phyloP scores from a whole-genome alignment of 441 rosid genomes.

The Gossypium laxum region DNA sequence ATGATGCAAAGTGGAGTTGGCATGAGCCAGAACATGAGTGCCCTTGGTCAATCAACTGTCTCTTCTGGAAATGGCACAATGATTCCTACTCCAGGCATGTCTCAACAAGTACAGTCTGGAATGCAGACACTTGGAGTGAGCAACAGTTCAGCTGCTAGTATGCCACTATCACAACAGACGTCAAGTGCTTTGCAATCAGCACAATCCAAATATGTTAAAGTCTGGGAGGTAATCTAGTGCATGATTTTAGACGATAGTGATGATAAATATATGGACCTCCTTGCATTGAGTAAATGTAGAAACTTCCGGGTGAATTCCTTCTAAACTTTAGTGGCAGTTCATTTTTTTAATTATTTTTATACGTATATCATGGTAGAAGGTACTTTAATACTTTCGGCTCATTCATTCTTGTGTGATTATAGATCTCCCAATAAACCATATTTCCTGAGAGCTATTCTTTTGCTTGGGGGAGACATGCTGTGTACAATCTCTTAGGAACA shows the following conservation, averaged over 20 bases:
- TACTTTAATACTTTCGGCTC: background rate
- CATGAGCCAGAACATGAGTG: conserved; percentile 59
- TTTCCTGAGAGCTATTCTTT: background rate
- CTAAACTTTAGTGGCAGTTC: conserved; percentile 7
- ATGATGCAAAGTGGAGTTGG: conserved; percentile 70
- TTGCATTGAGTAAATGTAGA: background rate
- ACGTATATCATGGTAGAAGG: background rate
- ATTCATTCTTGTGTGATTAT: background rate
- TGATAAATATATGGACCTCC: background rate
- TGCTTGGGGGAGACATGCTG: background rate
- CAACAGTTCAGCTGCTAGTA: conserved; percentile 51
- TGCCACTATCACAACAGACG: conserved; percentile 62
- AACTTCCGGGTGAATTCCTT: conserved; percentile 36
- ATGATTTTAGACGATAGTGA: background rate
- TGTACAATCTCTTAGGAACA: background rate
- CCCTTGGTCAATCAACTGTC: conserved; percentile 51
- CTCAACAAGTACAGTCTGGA: conserved; percentile 66
- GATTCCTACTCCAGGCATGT: conserved; percentile 91
- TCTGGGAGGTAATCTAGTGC: conserved; percentile 69
- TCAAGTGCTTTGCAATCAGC: conserved; percentile 55
- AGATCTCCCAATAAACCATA: background rate
- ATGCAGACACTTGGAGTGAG: conserved; percentile 58
- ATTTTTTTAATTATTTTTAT: background rate
- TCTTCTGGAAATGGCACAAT: conserved; percentile 64
- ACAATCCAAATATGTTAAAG: conserved; percentile 79